A percentile compares a stretch with the other conserved stretches of the same genome.
Evolutionary conservation across 2,329 filamentous ascomycete genomes (phyloP).

Genomic region (Sporothrix euskadiensis): DNA sequence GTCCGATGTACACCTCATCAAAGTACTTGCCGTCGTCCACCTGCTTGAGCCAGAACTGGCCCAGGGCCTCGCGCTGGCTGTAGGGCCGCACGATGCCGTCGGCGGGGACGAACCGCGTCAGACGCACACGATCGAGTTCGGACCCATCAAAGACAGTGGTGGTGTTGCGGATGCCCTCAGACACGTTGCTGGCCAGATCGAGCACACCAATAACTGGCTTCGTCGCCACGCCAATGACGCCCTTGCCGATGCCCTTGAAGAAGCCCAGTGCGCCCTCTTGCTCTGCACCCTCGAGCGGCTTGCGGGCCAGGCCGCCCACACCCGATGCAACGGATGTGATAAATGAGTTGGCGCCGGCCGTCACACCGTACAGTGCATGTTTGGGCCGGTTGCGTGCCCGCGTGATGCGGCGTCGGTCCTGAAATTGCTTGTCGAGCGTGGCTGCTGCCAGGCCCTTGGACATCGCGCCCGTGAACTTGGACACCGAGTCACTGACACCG

Average conservation of each 20-base stretch:
- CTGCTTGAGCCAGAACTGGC: slow-evolving; percentile 98
- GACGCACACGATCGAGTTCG: slow-evolving; percentile 90
- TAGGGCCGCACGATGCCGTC: slow-evolving; percentile 95
- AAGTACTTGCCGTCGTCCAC: slow-evolving; percentile 97
- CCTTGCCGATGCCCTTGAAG: slow-evolving; percentile 97
- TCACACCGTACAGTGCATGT: slow-evolving; percentile 94
- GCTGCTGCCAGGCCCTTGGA: slow-evolving; percentile 95
- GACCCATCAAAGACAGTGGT: slow-evolving; percentile 97
- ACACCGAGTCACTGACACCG: slow-evolving; percentile 94
- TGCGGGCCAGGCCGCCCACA: slow-evolving; percentile 87
- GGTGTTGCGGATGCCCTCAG: slow-evolving; percentile 96
- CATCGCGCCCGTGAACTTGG: slow-evolving; percentile 95
- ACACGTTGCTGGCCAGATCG: slow-evolving; percentile 94
- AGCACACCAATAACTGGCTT: slow-evolving; percentile 97
- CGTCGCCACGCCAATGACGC: slow-evolving; percentile 87
- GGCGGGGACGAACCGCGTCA: slow-evolving; percentile 85
- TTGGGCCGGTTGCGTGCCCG: slow-evolving; percentile 91
- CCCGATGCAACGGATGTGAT: slow-evolving; percentile 90
- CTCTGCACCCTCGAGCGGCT: slow-evolving; percentile 93
- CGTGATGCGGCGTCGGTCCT: slow-evolving; percentile 91
- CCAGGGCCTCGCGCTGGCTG: slow-evolving; percentile 89
- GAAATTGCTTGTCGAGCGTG: slow-evolving; percentile 97
- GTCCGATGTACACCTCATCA: slow-evolving; percentile 95
- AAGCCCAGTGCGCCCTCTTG: slow-evolving; percentile 93
- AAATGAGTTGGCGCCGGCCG: slow-evolving; percentile 91